Conservation (phyloP, 2,329 filamentous ascomycete species). For the Myriosclerotinia curreyana region DNA sequence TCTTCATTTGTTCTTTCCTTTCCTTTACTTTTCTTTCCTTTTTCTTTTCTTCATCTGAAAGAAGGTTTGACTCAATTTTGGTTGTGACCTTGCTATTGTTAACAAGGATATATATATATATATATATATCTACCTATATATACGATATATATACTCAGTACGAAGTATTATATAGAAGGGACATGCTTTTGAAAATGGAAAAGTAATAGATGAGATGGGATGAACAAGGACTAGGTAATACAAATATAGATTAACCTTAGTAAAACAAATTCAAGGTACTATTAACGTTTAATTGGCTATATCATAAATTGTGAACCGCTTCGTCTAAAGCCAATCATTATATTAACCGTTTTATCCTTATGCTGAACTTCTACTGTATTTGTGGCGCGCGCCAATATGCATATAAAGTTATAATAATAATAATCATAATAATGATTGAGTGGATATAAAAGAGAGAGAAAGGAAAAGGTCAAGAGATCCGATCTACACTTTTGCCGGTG, state of each 20-base stretch:
- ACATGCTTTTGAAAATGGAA: neutral
- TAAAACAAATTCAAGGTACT: neutral
- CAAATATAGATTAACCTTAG: neutral
- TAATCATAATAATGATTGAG: neutral
- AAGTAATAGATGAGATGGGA: neutral
- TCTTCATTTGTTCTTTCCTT: too few species aligned
- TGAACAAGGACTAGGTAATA: neutral
- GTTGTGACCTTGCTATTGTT: too few species aligned
- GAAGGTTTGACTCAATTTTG: slow-evolving; percentile 3
- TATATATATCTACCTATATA: too few species aligned
- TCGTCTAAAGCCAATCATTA: neutral
- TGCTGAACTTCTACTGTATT: neutral
- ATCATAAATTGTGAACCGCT: slow-evolving; percentile 10
- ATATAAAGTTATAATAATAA: too few species aligned
- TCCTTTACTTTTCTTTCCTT: neutral
- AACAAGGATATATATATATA: too few species aligned
- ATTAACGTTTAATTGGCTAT: neutral
- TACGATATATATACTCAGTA: too few species aligned
- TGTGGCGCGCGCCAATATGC: slow-evolving; percentile 6
- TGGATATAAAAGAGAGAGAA: neutral
- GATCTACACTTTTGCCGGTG: slow-evolving; percentile 3
- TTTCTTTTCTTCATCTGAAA: neutral
- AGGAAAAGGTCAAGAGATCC: neutral
- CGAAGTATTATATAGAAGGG: too few species aligned
- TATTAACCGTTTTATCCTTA: neutral